Conservation (phyloP, 257 asterid species). For the Lycium ferocissimum region DNA sequence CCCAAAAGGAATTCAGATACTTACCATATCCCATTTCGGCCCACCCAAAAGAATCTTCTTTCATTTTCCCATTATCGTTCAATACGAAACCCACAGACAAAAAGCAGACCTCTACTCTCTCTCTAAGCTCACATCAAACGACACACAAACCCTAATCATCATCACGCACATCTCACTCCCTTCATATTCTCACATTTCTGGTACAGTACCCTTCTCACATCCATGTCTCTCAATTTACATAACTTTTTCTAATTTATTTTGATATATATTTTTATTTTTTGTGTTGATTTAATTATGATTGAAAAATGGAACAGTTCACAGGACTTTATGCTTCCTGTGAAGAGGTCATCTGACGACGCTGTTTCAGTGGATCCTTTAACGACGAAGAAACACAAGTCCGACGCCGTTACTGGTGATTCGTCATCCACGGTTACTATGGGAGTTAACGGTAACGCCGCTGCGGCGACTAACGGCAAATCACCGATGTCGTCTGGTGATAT, state of each 20-base stretch:
- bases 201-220: neutral
- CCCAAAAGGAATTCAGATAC: neutral
- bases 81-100: neutral
- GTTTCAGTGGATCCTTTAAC: slow-evolving; percentile 27
- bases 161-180: slow-evolving; percentile 32
- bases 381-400: slow-evolving; percentile 35
- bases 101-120: slow-evolving; percentile 1
- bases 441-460: slow-evolving; percentile 19
- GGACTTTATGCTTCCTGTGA: slow-evolving; percentile 48
- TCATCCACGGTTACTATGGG: slow-evolving; percentile 37
- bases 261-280: neutral
- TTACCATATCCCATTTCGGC: neutral
- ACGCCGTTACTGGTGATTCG: slow-evolving; percentile 26
- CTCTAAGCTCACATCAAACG: slow-evolving; percentile 2
- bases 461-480: neutral
- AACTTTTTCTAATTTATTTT: neutral
- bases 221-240: neutral
- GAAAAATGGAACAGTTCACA: slow-evolving; percentile 41
- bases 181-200: slow-evolving; percentile 25
- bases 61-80: neutral
- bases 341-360: slow-evolving; percentile 32
- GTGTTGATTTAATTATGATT: slow-evolving; percentile 2
- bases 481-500: slow-evolving; percentile 15
- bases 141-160: slow-evolving; percentile 38
- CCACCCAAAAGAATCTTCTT: neutral